Evolutionary conservation across 2,329 filamentous ascomycete species (phyloP).

Genomic region (Clonostachys solani): DNA sequence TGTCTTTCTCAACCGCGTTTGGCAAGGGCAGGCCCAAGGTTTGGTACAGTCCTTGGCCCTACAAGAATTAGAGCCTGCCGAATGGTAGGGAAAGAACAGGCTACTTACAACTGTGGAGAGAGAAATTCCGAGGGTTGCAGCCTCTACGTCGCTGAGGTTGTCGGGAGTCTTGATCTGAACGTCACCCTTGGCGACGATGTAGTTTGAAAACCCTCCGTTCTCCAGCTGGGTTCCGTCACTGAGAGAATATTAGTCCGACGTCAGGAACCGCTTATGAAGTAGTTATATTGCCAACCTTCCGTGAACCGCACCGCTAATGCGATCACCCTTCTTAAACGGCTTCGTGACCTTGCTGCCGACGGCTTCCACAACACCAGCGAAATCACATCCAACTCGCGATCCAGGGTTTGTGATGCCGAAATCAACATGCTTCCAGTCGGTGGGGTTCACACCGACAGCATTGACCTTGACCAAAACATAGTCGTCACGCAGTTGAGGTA

Average conservation of each 20-base stretch:
- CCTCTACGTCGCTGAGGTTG: slow-evolving; percentile 38
- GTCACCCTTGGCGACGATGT: slow-evolving; percentile 29
- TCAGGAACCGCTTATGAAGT: background rate
- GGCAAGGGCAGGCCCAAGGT: slow-evolving; percentile 40
- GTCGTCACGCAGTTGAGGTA: slow-evolving; percentile 5
- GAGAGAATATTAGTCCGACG: background rate
- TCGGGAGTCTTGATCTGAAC: slow-evolving; percentile 39
- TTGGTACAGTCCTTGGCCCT: slow-evolving; percentile 41
- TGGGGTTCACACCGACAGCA: slow-evolving; percentile 27
- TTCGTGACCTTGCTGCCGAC: slow-evolving; percentile 36
- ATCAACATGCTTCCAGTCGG: slow-evolving; percentile 25
- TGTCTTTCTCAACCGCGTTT: slow-evolving; percentile 22
- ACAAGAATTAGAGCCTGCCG: background rate
- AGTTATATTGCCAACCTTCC: slow-evolving; percentile 15
- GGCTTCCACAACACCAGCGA: slow-evolving; percentile 38
- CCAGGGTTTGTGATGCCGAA: slow-evolving; percentile 5
- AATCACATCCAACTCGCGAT: slow-evolving; percentile 35
- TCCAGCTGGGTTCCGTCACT: slow-evolving; percentile 20
- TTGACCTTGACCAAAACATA: slow-evolving; percentile 22
- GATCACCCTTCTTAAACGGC: slow-evolving; percentile 39
- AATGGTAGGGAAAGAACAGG: background rate
- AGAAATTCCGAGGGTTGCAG: slow-evolving; percentile 33
- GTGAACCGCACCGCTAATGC: slow-evolving; percentile 33
- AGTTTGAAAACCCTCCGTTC: slow-evolving; percentile 36
- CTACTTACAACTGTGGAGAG: slow-evolving; percentile 27